Base-by-base conservation (phyloP, 176 grass and related monocot genomes). In the Zoysia japonica region DNA sequence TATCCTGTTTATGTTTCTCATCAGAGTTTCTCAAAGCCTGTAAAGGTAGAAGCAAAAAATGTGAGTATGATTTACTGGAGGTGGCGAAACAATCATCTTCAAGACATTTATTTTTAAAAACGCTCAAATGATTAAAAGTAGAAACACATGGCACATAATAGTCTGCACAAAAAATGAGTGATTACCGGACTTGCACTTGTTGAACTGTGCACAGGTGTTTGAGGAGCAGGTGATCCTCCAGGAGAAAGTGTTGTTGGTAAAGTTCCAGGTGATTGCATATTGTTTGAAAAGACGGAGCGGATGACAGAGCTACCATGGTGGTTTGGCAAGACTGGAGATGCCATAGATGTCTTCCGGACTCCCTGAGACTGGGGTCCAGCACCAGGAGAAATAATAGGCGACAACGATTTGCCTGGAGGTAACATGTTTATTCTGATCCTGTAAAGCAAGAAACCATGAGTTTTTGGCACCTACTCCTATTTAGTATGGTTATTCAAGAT, bases 371-470 rank as follows among this genome's bases (percentile, higher is more conserved):
- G 40, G 3, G 87, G 52, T 62, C 68, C 87, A 40, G 56, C 74
- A 16, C 17, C 80, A 57, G 96, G 83, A 79, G 96, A 93, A 84
- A 87, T 85, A 47, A 60, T 19, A 68, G 87, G 87, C 3, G 91
- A 84, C 53, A 79, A 68, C 76, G 88, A 84, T 78, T 70, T 99
- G 48, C 90, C 88, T 67, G 79, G 88, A 47, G 96, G 92, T 85
- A 94, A 83, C 96, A 99, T 93, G 77, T 99, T 99, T 91, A 99
- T 99, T 68, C 81, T 94, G 55, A 99, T 99, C 86, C 96, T 99
- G 79, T 41, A 80, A 89, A 79, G 82, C 14, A 67, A 44, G 56
- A 64, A 72, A 28, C 43, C 2, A 53, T 83, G 78, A 71, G 64
- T 59, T 11, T 11, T 6, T 54, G 48, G 15, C n/a, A 64, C 50